Conservation (phyloP, 768 basidiomycete genomes). For the Collybia sp. region DNA sequence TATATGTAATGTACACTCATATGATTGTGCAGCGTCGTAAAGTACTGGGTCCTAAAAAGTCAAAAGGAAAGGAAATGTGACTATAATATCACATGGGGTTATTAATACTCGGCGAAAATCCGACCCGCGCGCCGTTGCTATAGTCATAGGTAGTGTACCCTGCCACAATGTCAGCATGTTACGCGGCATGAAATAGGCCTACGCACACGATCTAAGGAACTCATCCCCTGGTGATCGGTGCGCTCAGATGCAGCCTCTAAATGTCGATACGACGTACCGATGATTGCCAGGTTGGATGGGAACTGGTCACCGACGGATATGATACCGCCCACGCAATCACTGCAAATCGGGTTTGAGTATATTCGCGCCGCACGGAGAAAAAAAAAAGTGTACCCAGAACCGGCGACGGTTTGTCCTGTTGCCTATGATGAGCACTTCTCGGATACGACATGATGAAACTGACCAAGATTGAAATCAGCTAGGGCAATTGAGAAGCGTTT, state of each 20-base stretch:
- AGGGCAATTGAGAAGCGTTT: constrained; percentile 34
- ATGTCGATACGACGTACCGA: constrained; percentile 32
- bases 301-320: constrained; percentile 40
- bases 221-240: constrained; percentile 37
- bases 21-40: constrained; percentile 3
- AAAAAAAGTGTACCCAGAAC: constrained; percentile 17
- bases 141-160: constrained; percentile 65
- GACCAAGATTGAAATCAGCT: constrained; percentile 55
- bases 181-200: not conserved
- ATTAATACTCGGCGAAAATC: constrained; percentile 53
- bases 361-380: not conserved
- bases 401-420: constrained; percentile 14
- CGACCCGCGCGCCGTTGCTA: constrained; percentile 45
- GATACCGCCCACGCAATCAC: constrained; percentile 54
- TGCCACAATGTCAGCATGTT: constrained; percentile 15
- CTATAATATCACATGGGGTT: constrained; percentile 18
- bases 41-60: not conserved
- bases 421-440: not conserved
- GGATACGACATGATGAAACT: not conserved
- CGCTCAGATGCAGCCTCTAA: not conserved
- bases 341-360: constrained; percentile 11
- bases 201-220: constrained; percentile 66
- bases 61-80: not conserved
- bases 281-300: constrained; percentile 50
- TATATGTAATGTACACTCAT: constrained; percentile 5